phyloP scores from a whole-genome alignment of 2,329 filamentous ascomycete species.

The Penicillium freii region DNA sequence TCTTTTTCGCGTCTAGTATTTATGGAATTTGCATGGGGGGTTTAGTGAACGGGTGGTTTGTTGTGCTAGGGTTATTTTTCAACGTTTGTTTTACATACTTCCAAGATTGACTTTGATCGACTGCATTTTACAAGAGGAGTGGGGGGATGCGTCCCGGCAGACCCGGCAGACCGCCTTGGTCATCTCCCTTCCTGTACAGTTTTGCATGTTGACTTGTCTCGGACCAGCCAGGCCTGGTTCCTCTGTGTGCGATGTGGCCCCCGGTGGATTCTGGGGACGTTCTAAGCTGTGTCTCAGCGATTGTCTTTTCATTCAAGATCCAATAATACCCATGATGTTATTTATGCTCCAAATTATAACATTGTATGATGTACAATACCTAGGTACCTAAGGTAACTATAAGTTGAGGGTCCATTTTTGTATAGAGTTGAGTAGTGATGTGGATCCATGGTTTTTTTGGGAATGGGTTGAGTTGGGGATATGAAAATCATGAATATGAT shows the following conservation, averaged over 20 bases:
- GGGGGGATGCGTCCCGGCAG: not conserved
- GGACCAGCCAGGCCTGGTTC: conserved; percentile 6
- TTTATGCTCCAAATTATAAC: conserved; percentile 14
- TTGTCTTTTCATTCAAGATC: conserved; percentile 34
- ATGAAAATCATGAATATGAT: not conserved
- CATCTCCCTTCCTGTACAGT: not conserved
- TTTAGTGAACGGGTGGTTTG: not conserved
- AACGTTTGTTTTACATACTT: conserved; percentile 3
- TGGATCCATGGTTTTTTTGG: not conserved
- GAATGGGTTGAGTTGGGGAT: not conserved
- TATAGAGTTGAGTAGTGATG: not conserved
- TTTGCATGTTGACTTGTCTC: conserved; percentile 1
- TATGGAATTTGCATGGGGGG: not conserved
- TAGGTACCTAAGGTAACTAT: not conserved
- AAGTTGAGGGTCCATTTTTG: not conserved
- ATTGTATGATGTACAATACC: not conserved
- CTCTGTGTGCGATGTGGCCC: conserved; percentile 9
- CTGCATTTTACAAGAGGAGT: not conserved
- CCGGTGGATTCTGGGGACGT: conserved; percentile 27
- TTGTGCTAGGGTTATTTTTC: not conserved
- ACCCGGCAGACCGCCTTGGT: not conserved
- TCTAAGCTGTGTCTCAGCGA: conserved; percentile 42
- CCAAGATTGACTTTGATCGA: not conserved
- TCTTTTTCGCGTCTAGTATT: not conserved
- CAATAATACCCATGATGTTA: conserved; percentile 36